Evolutionary conservation across 257 asterid genomes (phyloP), one percentile per base, ranked within the genome.

Genomic region (Voacanga thouarsii): DNA sequence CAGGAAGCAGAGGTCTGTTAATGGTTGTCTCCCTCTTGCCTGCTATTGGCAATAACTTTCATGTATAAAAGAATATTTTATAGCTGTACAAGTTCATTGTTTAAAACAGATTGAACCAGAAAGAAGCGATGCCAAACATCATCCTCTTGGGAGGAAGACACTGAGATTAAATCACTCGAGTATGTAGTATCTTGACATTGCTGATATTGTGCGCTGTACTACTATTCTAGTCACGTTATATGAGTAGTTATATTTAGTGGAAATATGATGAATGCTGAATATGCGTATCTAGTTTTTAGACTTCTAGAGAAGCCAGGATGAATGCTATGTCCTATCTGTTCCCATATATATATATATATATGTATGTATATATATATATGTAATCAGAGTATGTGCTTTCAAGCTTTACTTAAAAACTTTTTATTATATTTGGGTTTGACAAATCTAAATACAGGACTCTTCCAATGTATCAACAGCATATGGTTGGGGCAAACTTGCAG

Each of bases 151-250:
- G 98, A 93, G 85, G 99, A 93, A 86, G 99, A 93, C 64, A 43
- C 96, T 65, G 98, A 96, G 88, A 92, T 96, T 80, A 96, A 90
- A 87, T 78, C 95, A 63, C 98, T 96, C n/a, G 99, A 96, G 99
- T 96, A 96, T 82, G 73, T 33, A 26, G 19, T 39, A 57, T 18
- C 44, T n/a, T 71, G 23, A 74, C 69, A 37, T 74, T n/a, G n/a
- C n/a, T 37, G 33, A 49, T 57, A 65, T 21, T 39, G 12, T 74
- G 4, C n/a, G n/a, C n/a, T n/a, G 43, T 9, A 6, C 53, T 21
- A n/a, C 45, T 50, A 12, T 23, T 3, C 21, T n/a, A 41, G 73
- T 68, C 51, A 6, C 37, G 19, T 66, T 37, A 41, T 39, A 19
- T 65, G 47, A 33, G 6, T 41, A 39, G 41, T 33, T 9, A 67